Percentiles rank a stretch among this genome's conserved stretches.
These are phyloP conservation scores for Penicillium hesseltinei DNA, from an alignment of 2,329 filamentous ascomycete genomes.

Conservation along the genomic window DNA sequence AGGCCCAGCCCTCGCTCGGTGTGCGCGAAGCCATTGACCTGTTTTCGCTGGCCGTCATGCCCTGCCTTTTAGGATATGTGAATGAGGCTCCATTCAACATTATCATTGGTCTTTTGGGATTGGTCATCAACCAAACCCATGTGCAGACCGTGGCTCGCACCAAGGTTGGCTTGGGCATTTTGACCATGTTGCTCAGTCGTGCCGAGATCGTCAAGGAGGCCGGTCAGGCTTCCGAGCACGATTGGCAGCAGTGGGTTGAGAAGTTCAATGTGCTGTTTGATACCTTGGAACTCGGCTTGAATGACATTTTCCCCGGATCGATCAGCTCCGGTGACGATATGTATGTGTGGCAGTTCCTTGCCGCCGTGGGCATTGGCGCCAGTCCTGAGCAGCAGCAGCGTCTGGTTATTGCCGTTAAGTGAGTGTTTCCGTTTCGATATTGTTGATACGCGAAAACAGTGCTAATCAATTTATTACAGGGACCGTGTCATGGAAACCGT, in stretches of 20 bases:
- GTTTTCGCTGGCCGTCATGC: constrained; percentile 85
- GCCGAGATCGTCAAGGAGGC: constrained; percentile 90
- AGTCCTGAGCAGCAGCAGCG: constrained; percentile 93
- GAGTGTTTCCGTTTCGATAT: constrained; percentile 27
- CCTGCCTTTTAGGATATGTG: constrained; percentile 82
- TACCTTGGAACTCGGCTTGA: constrained; percentile 76
- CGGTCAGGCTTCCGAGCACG: constrained; percentile 64
- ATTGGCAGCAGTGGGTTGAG: constrained; percentile 78
- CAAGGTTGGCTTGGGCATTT: constrained; percentile 80
- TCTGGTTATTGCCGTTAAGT: constrained; percentile 89
- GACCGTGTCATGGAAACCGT: constrained; percentile 97
- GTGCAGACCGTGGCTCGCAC: constrained; percentile 81
- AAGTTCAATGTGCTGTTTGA: constrained; percentile 88
- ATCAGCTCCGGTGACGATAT: constrained; percentile 88
- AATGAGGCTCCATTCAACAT: constrained; percentile 89
- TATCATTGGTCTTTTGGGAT: constrained; percentile 81
- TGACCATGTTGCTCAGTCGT: constrained; percentile 91
- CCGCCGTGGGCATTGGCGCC: constrained; percentile 89
- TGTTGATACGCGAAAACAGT: not conserved
- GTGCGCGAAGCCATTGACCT: constrained; percentile 90
- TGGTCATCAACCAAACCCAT: constrained; percentile 78
- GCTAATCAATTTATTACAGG: constrained; percentile 34
- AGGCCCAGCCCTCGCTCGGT: constrained; percentile 68
- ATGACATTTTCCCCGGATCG: constrained; percentile 85
- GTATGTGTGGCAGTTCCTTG: constrained; percentile 97